Evolutionary conservation across 2,329 filamentous ascomycete species (phyloP), one percentile per base, ranked within the genome.

Genomic region (Colletotrichum costaricense): DNA sequence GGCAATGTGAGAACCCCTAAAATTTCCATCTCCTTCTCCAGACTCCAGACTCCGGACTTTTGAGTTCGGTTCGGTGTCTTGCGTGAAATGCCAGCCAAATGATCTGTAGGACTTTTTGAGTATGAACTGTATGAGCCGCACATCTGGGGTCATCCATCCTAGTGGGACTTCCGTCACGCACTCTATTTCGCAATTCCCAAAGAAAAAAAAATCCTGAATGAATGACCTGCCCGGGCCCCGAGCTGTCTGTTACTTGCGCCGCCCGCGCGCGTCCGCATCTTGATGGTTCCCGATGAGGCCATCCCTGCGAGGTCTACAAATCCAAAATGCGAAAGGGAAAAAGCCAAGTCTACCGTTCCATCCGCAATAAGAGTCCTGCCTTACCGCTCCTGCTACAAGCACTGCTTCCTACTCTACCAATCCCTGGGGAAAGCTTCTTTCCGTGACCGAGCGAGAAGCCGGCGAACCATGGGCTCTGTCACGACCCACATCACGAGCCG

Each of bases 381-480:
- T 65, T 59, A 58, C 67, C 54, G 60, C 38, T 69, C 28, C 42
- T 58, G 33, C 63, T 52, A 72, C 69, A 67, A 19, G 42, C 69
- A 38, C 38, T 42, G 5, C 38, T 42, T 42, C 38, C 38, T 16
- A 42, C 38, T 42, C 38, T 6, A 58, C 2, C 12, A 30, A 42
- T 3, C 38, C 63, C 33, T 19, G 24, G 19, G 33, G 8, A 5
- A 59, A n/a, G 55, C 56, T 52, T 28, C 30, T 26, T 60, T 28
- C 8, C 19, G 19, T n/a, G 16, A 16, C 38, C 14, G 5, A 42
- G 38, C 38, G 14, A 42, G 5, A 12, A 38, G 35, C 35, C 14
- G 4, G 33, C 33, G 33, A 35, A 35, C 33, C 38, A 7, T 38
- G 38, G 14, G 14, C 38, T 16, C 12, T 16, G 14, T 42, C 38